phyloP scores from a whole-genome alignment of 306 rosid genomes.

The Glycine latifolia region DNA sequence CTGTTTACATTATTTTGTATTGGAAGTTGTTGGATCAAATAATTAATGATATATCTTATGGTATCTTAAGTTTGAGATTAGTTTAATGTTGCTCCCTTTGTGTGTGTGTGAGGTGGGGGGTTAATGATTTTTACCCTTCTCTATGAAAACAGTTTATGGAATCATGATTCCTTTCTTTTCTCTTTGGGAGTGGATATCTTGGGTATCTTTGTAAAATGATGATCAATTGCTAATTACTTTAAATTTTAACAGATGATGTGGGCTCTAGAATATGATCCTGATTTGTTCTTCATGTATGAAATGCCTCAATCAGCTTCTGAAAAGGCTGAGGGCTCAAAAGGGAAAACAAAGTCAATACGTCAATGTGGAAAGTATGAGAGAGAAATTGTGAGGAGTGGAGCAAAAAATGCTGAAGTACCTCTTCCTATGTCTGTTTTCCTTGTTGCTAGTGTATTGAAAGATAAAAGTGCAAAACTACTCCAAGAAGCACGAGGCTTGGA shows the following conservation, averaged over 20 bases:
- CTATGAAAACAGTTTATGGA: constrained; percentile 16
- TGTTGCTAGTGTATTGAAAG: constrained; percentile 95
- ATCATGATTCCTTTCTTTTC: neutral
- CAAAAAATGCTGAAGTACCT: constrained; percentile 73
- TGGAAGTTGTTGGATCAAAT: constrained; percentile 31
- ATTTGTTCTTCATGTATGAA: constrained; percentile 71
- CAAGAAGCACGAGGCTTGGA: constrained; percentile 94
- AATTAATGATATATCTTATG: constrained; percentile 11
- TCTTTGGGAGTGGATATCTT: neutral
- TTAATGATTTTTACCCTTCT: no score
- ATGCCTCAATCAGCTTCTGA: constrained; percentile 58
- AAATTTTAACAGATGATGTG: constrained; percentile 91
- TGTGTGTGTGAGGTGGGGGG: neutral
- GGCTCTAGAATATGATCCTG: constrained; percentile 97
- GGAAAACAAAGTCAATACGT: constrained; percentile 74
- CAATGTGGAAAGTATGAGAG: constrained; percentile 93
- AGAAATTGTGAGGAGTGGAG: constrained; percentile 70
- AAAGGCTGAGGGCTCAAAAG: constrained; percentile 63
- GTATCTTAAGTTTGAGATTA: neutral
- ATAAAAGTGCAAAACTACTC: constrained; percentile 81
- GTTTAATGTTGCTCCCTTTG: neutral
- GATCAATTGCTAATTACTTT: constrained; percentile 38
- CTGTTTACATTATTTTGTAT: constrained; percentile 21
- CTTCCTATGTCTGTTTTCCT: constrained; percentile 96
- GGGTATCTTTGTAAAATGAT: constrained; percentile 36